Base-by-base conservation (phyloP, 768 basidiomycete genomes). In the Amanita rubescens region DNA sequence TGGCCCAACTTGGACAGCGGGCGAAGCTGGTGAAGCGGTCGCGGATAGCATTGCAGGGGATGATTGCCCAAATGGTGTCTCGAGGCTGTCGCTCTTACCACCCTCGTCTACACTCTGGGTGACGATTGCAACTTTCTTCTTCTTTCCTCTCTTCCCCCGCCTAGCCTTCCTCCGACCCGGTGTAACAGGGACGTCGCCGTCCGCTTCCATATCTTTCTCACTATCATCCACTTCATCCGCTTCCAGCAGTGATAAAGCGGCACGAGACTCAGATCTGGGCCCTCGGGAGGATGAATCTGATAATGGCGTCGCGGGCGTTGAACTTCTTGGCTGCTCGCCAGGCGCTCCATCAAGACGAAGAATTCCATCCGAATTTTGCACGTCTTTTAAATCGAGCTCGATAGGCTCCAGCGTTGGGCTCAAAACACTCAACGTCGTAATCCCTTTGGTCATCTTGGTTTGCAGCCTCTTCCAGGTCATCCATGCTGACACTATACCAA, bases 221-320 rank as follows among this genome's bases (percentile, higher is more conserved):
- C 80, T 79, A 10, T 81, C 84, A n/a, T 81, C 84, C 2, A 66
- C 73, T 47, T 75, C 82, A 37, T 57, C 74, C 15, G 61, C 71
- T 25, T 62, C 52, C 8, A 24, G 17, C 15, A 12, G 14, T 17
- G 35, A 15, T n/a, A 38, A 9, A 51, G 50, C 27, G 8, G 38
- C 19, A 8, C 9, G 11, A n/a, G 30, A 25, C 41, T 19, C 41
- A 20, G 24, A 3, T 7, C 32, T 43, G 17, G 25, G 19, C 12
- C 20, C 19, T 6, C 39, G 12, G 12, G 41, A 8, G 17, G 32
- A 27, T 5, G 41, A 34, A 25, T 25, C 17, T 5, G 30, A 35
- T 41, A n/a, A 34, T 2, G 38, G 25, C 11, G n/a, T 22, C 17
- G 17, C 32, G 38, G 35, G 39, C 30, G 5, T 30, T 25, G 50